Conservation (phyloP, 1,139 yeast genomes). For the Sugiyamaella sp. region DNA sequence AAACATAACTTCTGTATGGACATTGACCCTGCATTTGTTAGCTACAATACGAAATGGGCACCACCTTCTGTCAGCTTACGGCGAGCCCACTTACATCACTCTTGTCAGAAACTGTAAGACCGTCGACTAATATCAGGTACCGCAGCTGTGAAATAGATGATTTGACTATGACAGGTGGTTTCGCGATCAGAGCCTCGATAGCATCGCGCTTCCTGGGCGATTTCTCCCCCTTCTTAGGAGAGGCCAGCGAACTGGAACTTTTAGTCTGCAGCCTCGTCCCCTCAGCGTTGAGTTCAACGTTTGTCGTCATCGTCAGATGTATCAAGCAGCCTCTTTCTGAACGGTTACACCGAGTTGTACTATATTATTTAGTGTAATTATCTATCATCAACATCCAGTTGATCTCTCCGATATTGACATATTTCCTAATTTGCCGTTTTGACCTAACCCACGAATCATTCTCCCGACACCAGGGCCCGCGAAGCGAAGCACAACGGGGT, state of each 20-base stretch:
- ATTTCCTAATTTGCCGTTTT: neutral
- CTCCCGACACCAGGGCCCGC: neutral
- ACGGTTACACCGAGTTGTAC: neutral
- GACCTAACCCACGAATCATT: neutral
- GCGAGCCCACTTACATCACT: slow-evolving; percentile 27
- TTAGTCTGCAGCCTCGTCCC: neutral
- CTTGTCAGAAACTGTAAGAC: slow-evolving; percentile 54
- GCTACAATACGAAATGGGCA: neutral
- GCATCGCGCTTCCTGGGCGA: slow-evolving; percentile 49
- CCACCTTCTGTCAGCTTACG: neutral
- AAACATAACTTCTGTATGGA: slow-evolving; percentile 73
- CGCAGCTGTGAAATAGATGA: slow-evolving; percentile 79
- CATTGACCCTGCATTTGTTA: slow-evolving; percentile 45
- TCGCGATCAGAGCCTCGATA: slow-evolving; percentile 63
- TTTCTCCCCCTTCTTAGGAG: slow-evolving; percentile 11
- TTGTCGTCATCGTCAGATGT: neutral
- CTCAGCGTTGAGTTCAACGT: neutral
- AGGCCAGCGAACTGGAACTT: neutral
- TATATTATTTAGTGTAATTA: too few relatives aligned
- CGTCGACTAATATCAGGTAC: slow-evolving; percentile 77
- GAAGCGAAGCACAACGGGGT: too few relatives aligned
- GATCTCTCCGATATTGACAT: slow-evolving; percentile 3
- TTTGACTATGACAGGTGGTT: slow-evolving; percentile 64
- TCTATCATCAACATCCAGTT: too few relatives aligned
- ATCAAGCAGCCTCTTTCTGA: too few relatives aligned